phyloP scores from a whole-genome alignment of 495 filamentous ascomycete species.

The Neurospora sublineolata region DNA sequence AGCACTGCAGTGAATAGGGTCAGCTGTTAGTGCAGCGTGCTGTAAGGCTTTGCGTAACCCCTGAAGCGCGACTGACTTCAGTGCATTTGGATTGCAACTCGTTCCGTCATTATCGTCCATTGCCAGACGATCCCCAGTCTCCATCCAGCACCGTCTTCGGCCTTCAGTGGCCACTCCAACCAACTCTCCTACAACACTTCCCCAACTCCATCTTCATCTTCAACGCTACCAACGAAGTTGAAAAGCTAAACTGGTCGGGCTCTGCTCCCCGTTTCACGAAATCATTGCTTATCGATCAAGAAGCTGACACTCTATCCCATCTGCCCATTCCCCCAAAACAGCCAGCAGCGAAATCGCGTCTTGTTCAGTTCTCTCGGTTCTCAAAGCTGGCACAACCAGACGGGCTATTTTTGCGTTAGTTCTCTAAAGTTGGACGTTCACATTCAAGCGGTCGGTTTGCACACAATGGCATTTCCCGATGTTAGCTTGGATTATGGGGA shows the following conservation, averaged over 20 bases:
- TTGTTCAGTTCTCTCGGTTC: neutral
- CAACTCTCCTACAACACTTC: neutral
- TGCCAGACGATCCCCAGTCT: neutral
- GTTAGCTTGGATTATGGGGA: conserved; percentile 70
- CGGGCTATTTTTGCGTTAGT: neutral
- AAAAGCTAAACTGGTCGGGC: conserved; percentile 13
- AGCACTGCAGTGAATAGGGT: neutral
- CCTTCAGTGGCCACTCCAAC: neutral
- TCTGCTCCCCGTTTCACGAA: conserved; percentile 9
- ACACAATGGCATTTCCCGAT: conserved; percentile 36
- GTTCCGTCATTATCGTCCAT: neutral
- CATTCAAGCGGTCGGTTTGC: conserved; percentile 10
- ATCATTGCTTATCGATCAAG: neutral
- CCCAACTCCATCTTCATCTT: neutral
- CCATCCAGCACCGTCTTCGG: neutral
- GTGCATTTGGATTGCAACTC: neutral
- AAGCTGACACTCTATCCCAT: neutral
- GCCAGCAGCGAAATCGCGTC: neutral
- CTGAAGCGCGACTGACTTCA: neutral
- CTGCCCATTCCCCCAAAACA: neutral
- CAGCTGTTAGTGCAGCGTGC: neutral
- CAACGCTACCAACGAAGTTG: neutral
- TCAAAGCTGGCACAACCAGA: neutral
- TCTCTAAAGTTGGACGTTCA: neutral
- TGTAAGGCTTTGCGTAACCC: neutral